phyloP scores from a whole-genome alignment of 805 yeast species.

The Candida ascalaphidarum region DNA sequence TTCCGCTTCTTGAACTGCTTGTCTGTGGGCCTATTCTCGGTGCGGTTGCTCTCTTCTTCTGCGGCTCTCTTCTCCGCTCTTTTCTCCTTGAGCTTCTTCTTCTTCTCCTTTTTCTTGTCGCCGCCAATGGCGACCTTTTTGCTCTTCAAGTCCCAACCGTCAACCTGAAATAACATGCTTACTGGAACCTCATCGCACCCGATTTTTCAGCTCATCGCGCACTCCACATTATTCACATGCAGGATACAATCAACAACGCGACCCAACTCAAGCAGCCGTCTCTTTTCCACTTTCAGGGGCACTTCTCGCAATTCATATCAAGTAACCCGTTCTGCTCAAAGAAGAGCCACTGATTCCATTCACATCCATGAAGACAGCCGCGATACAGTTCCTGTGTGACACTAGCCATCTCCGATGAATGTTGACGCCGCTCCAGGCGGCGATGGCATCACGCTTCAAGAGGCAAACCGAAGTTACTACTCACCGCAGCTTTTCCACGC shows the following conservation, averaged over 20 bases:
- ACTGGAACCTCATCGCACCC: too few relatives aligned
- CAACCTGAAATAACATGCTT: constrained; percentile 57
- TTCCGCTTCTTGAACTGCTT: not conserved
- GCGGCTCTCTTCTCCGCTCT: not conserved
- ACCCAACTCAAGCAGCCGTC: too few relatives aligned
- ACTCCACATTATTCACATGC: too few relatives aligned
- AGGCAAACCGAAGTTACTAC: constrained; percentile 14
- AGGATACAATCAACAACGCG: too few relatives aligned
- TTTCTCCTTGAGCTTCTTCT: constrained; percentile 1
- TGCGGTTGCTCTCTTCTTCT: not conserved
- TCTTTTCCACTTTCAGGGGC: too few relatives aligned
- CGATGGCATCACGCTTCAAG: constrained; percentile 22
- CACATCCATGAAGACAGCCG: too few relatives aligned
- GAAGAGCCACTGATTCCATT: too few relatives aligned
- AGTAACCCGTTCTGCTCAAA: too few relatives aligned
- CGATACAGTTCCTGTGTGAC: too few relatives aligned
- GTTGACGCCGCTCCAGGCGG: constrained; percentile 28
- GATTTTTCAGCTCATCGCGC: too few relatives aligned
- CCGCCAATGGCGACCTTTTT: constrained; percentile 43
- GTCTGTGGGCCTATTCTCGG: not conserved
- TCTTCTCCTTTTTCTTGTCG: constrained; percentile 18
- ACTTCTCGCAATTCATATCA: too few relatives aligned
- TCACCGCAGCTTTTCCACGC: constrained; percentile 26
- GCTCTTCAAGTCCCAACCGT: constrained; percentile 69
- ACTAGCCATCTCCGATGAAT: not conserved